phyloP scores from a whole-genome alignment of 148 eudicot genomes.

The Suaeda aralocaspica region DNA sequence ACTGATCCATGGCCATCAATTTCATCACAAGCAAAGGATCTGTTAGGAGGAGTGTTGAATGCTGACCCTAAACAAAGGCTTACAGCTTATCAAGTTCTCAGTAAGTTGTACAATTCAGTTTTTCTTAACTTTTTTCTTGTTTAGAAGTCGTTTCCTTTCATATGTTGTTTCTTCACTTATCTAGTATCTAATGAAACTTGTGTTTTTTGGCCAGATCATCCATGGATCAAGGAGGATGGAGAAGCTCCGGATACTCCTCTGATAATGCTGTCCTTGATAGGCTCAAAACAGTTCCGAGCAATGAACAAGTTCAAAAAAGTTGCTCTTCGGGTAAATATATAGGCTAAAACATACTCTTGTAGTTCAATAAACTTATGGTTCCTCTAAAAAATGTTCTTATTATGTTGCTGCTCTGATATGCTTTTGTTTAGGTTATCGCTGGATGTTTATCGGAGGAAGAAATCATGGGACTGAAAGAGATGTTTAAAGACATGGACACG shows the following conservation, averaged over 20 bases:
- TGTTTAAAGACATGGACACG: slow-evolving; percentile 42
- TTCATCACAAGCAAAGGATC: slow-evolving; percentile 86
- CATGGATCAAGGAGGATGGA: slow-evolving; percentile 93
- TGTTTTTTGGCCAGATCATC: too few species aligned
- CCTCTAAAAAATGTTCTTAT: too few species aligned
- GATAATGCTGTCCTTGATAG: slow-evolving; percentile 81
- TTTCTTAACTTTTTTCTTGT: not conserved
- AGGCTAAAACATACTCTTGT: too few species aligned
- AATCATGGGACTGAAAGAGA: slow-evolving; percentile 37
- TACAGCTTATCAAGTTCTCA: slow-evolving; percentile 78
- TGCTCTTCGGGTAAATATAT: slow-evolving; percentile 78
- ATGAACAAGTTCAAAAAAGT: slow-evolving; percentile 98
- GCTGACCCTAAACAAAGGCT: slow-evolving; percentile 89
- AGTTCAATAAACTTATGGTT: too few species aligned
- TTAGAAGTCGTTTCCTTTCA: too few species aligned
- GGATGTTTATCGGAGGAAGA: slow-evolving; percentile 40
- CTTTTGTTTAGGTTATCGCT: slow-evolving; percentile 55
- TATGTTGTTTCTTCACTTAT: not conserved
- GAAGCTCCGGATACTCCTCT: slow-evolving; percentile 83
- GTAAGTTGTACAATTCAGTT: slow-evolving; percentile 35
- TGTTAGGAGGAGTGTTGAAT: slow-evolving; percentile 79
- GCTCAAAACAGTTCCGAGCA: slow-evolving; percentile 85
- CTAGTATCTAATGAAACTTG: too few species aligned
- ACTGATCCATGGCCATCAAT: slow-evolving; percentile 95
- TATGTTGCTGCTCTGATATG: not conserved